phyloP scores from a whole-genome alignment of 1,139 yeast species.

The Suhomyces atakaporum region DNA sequence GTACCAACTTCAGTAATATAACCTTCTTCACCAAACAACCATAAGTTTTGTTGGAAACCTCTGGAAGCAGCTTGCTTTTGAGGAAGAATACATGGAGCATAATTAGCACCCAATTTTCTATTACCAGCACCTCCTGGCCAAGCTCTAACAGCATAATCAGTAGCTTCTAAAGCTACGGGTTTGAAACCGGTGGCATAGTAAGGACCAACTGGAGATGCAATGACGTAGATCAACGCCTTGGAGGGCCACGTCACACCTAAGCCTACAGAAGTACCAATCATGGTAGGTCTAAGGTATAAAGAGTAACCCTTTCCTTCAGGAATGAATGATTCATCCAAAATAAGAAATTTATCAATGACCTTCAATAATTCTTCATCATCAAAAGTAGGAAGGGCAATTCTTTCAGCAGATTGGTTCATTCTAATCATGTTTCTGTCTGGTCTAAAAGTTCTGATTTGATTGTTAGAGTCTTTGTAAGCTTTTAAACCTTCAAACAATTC shows the following conservation, averaged over 20 bases:
- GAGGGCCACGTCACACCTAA: slow-evolving; percentile 41
- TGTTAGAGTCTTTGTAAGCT: slow-evolving; percentile 33
- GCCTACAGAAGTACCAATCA: slow-evolving; percentile 33
- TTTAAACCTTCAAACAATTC: slow-evolving; percentile 34
- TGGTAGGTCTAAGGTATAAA: slow-evolving; percentile 32
- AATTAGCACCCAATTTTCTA: slow-evolving; percentile 48
- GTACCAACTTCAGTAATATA: slow-evolving; percentile 50
- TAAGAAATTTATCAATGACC: slow-evolving; percentile 35
- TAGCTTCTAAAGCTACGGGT: slow-evolving; percentile 39
- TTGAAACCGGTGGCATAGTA: slow-evolving; percentile 35
- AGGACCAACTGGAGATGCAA: slow-evolving; percentile 37
- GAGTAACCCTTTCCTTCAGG: slow-evolving; percentile 31
- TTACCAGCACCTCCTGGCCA: slow-evolving; percentile 52
- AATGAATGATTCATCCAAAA: slow-evolving; percentile 33
- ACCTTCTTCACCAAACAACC: slow-evolving; percentile 44
- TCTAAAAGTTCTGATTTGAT: slow-evolving; percentile 39
- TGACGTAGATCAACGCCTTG: slow-evolving; percentile 37
- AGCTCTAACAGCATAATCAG: slow-evolving; percentile 40
- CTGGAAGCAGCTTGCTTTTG: slow-evolving; percentile 35
- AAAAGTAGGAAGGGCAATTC: slow-evolving; percentile 41
- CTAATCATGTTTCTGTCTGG: slow-evolving; percentile 43
- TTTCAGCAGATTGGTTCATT: slow-evolving; percentile 39
- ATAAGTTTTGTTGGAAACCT: slow-evolving; percentile 45
- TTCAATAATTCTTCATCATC: slow-evolving; percentile 40
- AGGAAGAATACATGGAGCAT: slow-evolving; percentile 44